Percentiles rank a stretch among this genome's conserved stretches.
Conservation (phyloP, 805 yeast genomes). For the Kodamaea kaohsiungensis region DNA sequence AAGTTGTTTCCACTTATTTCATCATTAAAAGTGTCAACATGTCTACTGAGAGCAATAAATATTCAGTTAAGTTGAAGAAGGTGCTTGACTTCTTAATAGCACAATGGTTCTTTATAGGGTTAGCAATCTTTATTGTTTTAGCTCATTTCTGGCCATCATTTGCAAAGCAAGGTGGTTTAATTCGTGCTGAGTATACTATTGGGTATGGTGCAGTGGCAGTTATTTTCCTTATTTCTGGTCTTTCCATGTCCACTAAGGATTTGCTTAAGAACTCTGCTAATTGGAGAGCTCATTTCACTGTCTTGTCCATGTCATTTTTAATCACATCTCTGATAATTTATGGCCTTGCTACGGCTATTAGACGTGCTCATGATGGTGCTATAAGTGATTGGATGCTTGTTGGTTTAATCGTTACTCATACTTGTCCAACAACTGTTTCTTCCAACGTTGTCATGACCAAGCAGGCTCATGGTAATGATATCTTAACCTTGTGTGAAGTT, state of each 20-base stretch:
- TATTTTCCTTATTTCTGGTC: constrained; percentile 79
- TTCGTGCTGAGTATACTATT: constrained; percentile 72
- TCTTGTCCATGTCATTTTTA: constrained; percentile 66
- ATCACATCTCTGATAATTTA: constrained; percentile 70
- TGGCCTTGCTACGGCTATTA: constrained; percentile 71
- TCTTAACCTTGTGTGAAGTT: constrained; percentile 79
- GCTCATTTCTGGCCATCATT: constrained; percentile 80
- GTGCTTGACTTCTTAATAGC: constrained; percentile 29
- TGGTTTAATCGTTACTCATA: constrained; percentile 79
- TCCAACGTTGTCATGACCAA: constrained; percentile 93
- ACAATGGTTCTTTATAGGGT: constrained; percentile 76
- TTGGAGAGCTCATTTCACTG: constrained; percentile 83
- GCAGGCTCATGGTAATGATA: constrained; percentile 79
- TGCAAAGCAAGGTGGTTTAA: constrained; percentile 79
- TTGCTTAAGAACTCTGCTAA: constrained; percentile 63
- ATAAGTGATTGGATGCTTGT: constrained; percentile 78
- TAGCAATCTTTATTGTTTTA: constrained; percentile 72
- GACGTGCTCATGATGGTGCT: constrained; percentile 51
- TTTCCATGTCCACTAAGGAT: constrained; percentile 68
- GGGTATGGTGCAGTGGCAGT: constrained; percentile 86
- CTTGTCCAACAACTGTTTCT: constrained; percentile 90
- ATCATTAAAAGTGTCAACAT: too few relatives aligned
- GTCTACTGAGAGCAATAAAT: background rate
- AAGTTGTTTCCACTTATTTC: too few relatives aligned
- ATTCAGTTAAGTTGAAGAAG: constrained; percentile 6